Base-by-base conservation (phyloP, 1,139 yeast genomes). In the Suhomyces kunorum region DNA sequence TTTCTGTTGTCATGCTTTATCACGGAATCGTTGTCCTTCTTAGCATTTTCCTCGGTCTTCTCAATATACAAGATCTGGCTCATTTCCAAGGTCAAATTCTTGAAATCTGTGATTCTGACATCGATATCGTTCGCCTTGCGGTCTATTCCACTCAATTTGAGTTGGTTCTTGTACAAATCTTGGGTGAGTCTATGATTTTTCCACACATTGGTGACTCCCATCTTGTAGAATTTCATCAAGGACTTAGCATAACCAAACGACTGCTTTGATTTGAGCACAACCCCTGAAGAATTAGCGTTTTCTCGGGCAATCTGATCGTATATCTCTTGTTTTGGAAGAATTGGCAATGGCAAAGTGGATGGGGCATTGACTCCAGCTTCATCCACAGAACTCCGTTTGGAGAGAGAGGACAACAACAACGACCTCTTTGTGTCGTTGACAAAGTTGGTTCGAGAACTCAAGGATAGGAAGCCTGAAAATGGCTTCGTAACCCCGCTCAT, bases 181-280 rank as follows among this genome's bases (percentile, higher is more conserved):
- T 54, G 59, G 11, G 59, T 55, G 6, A 46, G 44, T 24, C 52
- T 54, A 23, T 56, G 53, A 34, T 74, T 68, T 32, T 56, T 48
- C 80, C 82, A 79, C 1, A 80, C 74, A 48, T 76, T 78, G 11
- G 55, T 49, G 2, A 80, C 65, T 1, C 87, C 87, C 0, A 57
- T 51, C 45, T 74, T 75, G 59, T 80, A 80, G 55, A 81, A 81
- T 3, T 49, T 47, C 24, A 70, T 52, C 35, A 76, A 46, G 0
- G 61, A 45, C 50, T 72, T 74, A 15, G 70, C 76, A 50, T 67
- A 76, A 0, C 61, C 61, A 7, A 56, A 48, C 18, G 56, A 55
- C 49, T 74, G 79, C 42, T 63, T 66, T 18, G 61, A 19, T 42
- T 63, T 64, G 35, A 74, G 52, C 1, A 38, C 11, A 0, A 54